Conservation (phyloP, 208 protist genomes). For the Trypanosoma platydactyli region DNA sequence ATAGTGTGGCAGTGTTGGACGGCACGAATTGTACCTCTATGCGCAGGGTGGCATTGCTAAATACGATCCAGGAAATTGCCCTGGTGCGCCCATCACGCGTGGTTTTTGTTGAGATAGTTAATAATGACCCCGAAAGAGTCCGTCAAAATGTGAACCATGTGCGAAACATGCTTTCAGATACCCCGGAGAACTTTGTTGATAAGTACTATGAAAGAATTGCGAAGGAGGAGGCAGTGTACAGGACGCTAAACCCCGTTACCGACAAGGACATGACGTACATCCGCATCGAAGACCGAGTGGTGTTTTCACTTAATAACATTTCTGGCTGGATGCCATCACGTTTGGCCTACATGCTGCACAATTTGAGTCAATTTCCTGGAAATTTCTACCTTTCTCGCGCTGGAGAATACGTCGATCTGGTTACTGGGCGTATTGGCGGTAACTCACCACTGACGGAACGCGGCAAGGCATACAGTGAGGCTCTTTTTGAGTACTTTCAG, state of each 20-base stretch:
- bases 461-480: slow-evolving; percentile 70
- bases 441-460: slow-evolving; percentile 81
- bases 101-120: slow-evolving; percentile 84
- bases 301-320: slow-evolving; percentile 86
- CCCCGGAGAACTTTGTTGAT: slow-evolving; percentile 74
- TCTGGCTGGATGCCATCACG: slow-evolving; percentile 85
- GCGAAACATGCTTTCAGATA: slow-evolving; percentile 51
- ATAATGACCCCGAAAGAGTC: slow-evolving; percentile 52
- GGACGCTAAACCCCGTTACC: slow-evolving; percentile 59
- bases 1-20: slow-evolving; percentile 77
- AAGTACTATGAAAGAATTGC: slow-evolving; percentile 67
- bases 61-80: slow-evolving; percentile 57
- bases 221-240: slow-evolving; percentile 71
- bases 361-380: slow-evolving; percentile 65
- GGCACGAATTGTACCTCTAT: slow-evolving; percentile 66
- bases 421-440: slow-evolving; percentile 72
- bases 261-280: slow-evolving; percentile 86
- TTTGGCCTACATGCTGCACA: slow-evolving; percentile 89
- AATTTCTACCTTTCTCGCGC: slow-evolving; percentile 81
- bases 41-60: slow-evolving; percentile 61
- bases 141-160: slow-evolving; percentile 61
- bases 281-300: slow-evolving; percentile 66
- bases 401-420: slow-evolving; percentile 86
- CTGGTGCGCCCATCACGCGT: slow-evolving; percentile 67
- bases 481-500: slow-evolving; percentile 72